phyloP scores from a whole-genome alignment of 1,139 yeast genomes.

The Scheffersomyces quercinus region DNA sequence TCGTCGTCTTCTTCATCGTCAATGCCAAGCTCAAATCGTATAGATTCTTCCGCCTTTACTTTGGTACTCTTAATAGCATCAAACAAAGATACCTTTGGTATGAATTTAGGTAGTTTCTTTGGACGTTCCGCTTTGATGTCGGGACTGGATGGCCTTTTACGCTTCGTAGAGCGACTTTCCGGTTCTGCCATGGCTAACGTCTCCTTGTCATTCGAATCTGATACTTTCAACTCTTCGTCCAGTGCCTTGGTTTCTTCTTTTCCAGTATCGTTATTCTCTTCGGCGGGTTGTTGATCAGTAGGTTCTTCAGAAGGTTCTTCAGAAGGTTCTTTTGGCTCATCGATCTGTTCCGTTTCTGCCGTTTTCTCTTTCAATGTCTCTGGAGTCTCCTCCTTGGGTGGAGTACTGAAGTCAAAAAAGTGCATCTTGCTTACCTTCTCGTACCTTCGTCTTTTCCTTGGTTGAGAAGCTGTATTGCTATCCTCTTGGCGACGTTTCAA shows the following conservation, averaged over 20 bases:
- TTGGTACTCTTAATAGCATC: conserved; percentile 39
- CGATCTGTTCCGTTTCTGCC: background rate
- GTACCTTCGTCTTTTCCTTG: conserved; percentile 31
- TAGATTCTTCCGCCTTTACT: conserved; percentile 22
- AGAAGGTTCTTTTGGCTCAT: background rate
- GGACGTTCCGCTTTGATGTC: background rate
- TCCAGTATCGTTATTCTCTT: background rate
- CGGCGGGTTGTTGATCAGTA: background rate
- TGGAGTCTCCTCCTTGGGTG: conserved; percentile 1
- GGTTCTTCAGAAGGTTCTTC: background rate
- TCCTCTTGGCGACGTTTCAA: conserved; percentile 6
- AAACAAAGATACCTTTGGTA: conserved; percentile 25
- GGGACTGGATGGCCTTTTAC: background rate
- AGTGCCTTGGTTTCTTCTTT: conserved; percentile 1
- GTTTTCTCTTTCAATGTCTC: background rate
- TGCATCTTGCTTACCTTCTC: conserved; percentile 34
- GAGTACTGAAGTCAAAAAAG: conserved; percentile 30
- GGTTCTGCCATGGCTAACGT: background rate
- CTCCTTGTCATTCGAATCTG: background rate
- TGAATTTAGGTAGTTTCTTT: conserved; percentile 14
- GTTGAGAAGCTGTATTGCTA: conserved; percentile 6
- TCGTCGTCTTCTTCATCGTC: conserved; percentile 10
- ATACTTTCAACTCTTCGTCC: background rate
- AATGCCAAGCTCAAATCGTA: conserved; percentile 32
- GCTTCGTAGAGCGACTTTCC: background rate